Evolutionary conservation across 225 moss, liverwort and hornwort genomes (phyloP).

Genomic region (Marchantia paleacea): DNA sequence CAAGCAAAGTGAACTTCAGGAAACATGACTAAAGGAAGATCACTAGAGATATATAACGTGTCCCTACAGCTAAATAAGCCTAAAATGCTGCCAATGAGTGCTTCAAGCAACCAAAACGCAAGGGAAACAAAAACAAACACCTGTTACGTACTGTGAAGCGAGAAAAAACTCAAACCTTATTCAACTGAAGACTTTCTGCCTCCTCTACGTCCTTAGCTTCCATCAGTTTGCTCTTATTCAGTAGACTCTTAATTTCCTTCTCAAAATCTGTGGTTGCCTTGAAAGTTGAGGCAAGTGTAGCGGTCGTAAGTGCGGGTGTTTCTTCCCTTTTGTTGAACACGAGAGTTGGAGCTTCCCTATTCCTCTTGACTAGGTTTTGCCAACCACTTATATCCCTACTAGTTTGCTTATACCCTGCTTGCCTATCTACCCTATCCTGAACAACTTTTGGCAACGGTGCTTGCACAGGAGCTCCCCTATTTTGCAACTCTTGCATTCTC

Average conservation of each 20-base stretch:
- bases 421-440: slow-evolving; percentile 81
- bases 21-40: too few relatives aligned
- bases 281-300: slow-evolving; percentile 67
- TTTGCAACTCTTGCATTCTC: slow-evolving; percentile 76
- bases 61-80: too few relatives aligned
- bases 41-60: too few relatives aligned
- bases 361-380: slow-evolving; percentile 70
- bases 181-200: slow-evolving; percentile 77
- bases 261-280: slow-evolving; percentile 74
- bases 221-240: slow-evolving; percentile 61
- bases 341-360: slow-evolving; percentile 73
- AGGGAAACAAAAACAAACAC: background rate
- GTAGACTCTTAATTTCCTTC: slow-evolving; percentile 64
- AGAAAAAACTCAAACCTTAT: slow-evolving; percentile 51
- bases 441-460: slow-evolving; percentile 76
- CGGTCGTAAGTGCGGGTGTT: slow-evolving; percentile 45
- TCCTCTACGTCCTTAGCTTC: slow-evolving; percentile 53
- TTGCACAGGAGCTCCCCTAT: slow-evolving; percentile 49
- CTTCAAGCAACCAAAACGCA: background rate
- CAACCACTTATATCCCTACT: slow-evolving; percentile 74
- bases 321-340: slow-evolving; percentile 56
- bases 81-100: too few relatives aligned
- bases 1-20: too few relatives aligned
- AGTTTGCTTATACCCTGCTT: slow-evolving; percentile 74
- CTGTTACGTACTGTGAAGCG: background rate